phyloP scores from a whole-genome alignment of 257 asterid species.

The Solanum sejunctum region DNA sequence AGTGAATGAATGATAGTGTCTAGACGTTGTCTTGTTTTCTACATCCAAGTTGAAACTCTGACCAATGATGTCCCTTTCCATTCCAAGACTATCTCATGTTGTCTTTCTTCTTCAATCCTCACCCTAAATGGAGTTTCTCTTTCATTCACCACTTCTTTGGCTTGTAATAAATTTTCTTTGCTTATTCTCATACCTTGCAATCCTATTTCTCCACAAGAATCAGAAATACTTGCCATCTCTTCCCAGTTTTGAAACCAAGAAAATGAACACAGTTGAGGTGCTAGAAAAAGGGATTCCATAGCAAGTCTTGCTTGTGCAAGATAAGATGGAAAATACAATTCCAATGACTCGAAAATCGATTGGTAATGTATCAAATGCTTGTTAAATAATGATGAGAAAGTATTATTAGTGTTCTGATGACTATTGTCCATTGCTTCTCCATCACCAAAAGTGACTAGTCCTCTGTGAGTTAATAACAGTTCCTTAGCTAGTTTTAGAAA shows the following conservation, averaged over 20 bases:
- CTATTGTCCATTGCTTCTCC: constrained; percentile 33
- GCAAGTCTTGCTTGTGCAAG: constrained; percentile 60
- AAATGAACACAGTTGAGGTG: constrained; percentile 33
- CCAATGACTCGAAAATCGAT: constrained; percentile 47
- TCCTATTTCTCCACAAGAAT: not conserved
- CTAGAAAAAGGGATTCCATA: constrained; percentile 44
- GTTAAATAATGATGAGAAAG: constrained; percentile 31
- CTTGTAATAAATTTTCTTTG: constrained; percentile 39
- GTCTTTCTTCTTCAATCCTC: constrained; percentile 10
- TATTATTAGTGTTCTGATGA: not conserved
- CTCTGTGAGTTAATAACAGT: constrained; percentile 9
- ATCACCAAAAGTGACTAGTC: constrained; percentile 48
- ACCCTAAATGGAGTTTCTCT: constrained; percentile 25
- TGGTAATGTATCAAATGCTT: constrained; percentile 28
- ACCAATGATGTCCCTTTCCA: constrained; percentile 54
- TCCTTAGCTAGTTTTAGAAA: constrained; percentile 39
- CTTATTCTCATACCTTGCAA: constrained; percentile 27
- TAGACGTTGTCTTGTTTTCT: constrained; percentile 4
- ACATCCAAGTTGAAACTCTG: constrained; percentile 61
- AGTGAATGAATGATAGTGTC: not conserved
- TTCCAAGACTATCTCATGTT: constrained; percentile 43
- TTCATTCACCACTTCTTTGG: constrained; percentile 38
- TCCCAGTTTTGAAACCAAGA: constrained; percentile 40
- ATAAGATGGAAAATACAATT: constrained; percentile 42
- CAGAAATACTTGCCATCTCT: not conserved